phyloP scores from a whole-genome alignment of 2,329 filamentous ascomycete genomes.

The Penicillium sp. region DNA sequence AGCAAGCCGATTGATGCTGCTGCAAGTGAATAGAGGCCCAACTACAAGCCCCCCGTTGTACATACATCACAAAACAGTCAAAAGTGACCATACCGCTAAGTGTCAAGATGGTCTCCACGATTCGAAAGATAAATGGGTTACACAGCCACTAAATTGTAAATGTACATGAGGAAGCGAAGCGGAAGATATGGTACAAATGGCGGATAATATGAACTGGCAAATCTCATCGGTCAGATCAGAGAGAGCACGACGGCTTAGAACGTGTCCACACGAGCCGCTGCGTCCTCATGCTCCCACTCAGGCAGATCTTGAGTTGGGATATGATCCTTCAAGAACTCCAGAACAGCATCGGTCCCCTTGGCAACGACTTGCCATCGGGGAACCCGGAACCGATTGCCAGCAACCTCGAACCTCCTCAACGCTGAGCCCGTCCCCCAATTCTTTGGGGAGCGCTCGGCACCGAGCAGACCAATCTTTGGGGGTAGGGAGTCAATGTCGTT shows the following conservation, averaged over 20 bases:
- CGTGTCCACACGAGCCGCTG: constrained; percentile 17
- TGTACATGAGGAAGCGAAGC: constrained; percentile 19
- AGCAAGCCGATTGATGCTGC: constrained; percentile 31
- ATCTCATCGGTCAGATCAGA: background rate
- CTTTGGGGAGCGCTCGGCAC: constrained; percentile 52
- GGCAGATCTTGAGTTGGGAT: constrained; percentile 59
- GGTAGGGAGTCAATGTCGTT: constrained; percentile 85
- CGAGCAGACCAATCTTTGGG: constrained; percentile 75
- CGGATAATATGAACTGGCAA: background rate
- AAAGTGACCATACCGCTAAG: background rate
- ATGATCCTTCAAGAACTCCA: constrained; percentile 77
- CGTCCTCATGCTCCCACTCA: constrained; percentile 38
- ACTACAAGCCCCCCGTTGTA: background rate
- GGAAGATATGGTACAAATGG: constrained; percentile 19
- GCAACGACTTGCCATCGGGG: constrained; percentile 82
- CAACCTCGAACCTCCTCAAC: constrained; percentile 71
- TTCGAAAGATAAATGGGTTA: constrained; percentile 11
- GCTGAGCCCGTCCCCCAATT: constrained; percentile 49
- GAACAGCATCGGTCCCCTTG: constrained; percentile 80
- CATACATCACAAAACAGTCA: background rate
- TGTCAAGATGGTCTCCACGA: constrained; percentile 5
- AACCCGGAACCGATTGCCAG: constrained; percentile 84
- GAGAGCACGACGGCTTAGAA: background rate
- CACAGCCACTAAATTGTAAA: constrained; percentile 13
- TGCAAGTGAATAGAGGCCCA: constrained; percentile 9